A percentile compares a stretch with the other conserved stretches of the same genome.
These are phyloP conservation scores for Podospora sp. DNA, from an alignment of 495 filamentous ascomycete species.

Conservation along the genomic window DNA sequence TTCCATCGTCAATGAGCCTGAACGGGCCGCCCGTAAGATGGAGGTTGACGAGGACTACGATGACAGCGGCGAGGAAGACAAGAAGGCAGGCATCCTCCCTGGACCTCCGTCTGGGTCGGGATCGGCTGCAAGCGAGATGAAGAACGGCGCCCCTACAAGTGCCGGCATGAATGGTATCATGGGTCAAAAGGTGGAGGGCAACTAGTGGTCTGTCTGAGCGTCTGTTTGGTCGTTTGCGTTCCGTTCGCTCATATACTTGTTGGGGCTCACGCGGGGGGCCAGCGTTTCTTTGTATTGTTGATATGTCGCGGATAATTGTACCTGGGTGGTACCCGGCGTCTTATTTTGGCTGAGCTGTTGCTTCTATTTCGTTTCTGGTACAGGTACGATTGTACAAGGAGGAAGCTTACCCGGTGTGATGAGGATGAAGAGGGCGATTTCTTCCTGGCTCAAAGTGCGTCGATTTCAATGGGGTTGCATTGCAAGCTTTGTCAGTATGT, in stretches of 20 bases:
- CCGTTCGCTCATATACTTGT: conserved; percentile 9
- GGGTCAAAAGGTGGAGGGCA: conserved; percentile 46
- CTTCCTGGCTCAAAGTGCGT: neutral
- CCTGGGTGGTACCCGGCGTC: neutral
- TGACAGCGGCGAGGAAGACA: conserved; percentile 89
- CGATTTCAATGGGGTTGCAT: neutral
- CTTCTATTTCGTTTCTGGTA: neutral
- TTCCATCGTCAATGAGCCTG: conserved; percentile 59
- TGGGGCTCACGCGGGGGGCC: conserved; percentile 3
- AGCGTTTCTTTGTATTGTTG: neutral
- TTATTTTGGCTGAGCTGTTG: neutral
- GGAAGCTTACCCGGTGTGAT: neutral
- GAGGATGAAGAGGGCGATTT: neutral
- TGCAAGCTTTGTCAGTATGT: neutral
- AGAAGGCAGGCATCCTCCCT: conserved; percentile 52
- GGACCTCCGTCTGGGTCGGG: conserved; percentile 33
- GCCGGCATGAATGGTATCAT: conserved; percentile 50
- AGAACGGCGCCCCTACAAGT: conserved; percentile 49
- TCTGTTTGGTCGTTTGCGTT: conserved; percentile 8
- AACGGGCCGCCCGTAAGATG: conserved; percentile 90
- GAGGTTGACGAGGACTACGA: conserved; percentile 95
- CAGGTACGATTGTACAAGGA: neutral
- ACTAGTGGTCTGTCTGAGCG: conserved; percentile 15
- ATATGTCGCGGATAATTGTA: neutral
- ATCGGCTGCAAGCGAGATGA: conserved; percentile 44